Evolutionary conservation across 345 rosid species (phyloP).

Genomic region (Viola odorata): DNA sequence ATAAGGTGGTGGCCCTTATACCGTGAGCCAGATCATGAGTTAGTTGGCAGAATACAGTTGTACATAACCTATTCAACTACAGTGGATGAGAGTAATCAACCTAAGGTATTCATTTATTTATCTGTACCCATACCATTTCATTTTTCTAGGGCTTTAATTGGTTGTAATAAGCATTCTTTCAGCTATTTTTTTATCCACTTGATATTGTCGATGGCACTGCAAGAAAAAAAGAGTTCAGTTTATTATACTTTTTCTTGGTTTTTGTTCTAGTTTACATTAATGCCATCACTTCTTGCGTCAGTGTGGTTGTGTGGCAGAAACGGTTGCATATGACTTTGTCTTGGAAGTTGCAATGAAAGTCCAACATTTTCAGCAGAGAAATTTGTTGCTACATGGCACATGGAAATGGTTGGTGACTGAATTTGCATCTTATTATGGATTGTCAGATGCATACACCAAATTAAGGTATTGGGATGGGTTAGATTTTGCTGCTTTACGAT

Average conservation of each 20-base stretch:
- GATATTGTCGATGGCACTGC: too few relatives aligned
- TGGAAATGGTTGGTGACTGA: constrained; percentile 30
- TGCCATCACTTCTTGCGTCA: not conserved
- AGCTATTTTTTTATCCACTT: too few relatives aligned
- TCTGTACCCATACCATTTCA: not conserved
- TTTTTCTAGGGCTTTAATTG: too few relatives aligned
- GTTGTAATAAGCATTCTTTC: too few relatives aligned
- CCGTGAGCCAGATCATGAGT: constrained; percentile 23
- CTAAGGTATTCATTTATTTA: constrained; percentile 3
- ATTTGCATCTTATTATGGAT: constrained; percentile 26
- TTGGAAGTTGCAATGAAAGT: constrained; percentile 27
- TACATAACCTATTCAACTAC: constrained; percentile 20
- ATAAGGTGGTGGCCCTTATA: constrained; percentile 31
- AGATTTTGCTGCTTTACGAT: not conserved
- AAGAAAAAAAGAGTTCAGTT: too few relatives aligned
- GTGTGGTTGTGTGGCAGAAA: constrained; percentile 29
- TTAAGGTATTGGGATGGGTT: constrained; percentile 15
- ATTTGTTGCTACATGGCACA: constrained; percentile 18
- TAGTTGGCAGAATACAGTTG: constrained; percentile 23
- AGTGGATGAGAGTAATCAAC: constrained; percentile 28
- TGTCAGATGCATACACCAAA: constrained; percentile 24
- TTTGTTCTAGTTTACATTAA: not conserved
- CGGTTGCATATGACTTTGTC: constrained; percentile 27
- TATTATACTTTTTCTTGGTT: not conserved
- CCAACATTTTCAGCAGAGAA: constrained; percentile 22